Conservation (phyloP, 2,329 filamentous ascomycete species). For the Cercospora brassicicola region DNA sequence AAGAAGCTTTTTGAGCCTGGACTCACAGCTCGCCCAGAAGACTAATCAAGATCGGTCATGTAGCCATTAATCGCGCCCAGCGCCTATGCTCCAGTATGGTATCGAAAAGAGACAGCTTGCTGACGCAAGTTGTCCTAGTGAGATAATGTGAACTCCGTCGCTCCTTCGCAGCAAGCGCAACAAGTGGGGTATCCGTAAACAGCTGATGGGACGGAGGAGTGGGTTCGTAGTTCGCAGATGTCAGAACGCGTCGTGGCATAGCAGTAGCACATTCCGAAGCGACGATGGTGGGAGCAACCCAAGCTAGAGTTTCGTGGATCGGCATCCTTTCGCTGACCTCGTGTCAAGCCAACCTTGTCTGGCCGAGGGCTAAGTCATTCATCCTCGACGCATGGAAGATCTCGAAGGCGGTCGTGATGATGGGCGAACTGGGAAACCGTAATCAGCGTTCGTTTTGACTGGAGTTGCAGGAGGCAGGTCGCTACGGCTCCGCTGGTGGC, state of each 20-base stretch:
- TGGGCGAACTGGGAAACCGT: conserved; percentile 17
- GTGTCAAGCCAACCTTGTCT: neutral
- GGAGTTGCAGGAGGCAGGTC: conserved; percentile 23
- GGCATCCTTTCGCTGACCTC: neutral
- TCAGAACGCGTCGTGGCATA: neutral
- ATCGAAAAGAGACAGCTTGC: conserved; percentile 9
- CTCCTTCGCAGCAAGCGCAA: conserved; percentile 16
- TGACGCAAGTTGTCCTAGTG: conserved; percentile 5
- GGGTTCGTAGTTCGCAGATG: neutral
- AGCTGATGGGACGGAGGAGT: neutral
- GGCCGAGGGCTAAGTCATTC: neutral
- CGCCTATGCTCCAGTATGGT: conserved; percentile 5
- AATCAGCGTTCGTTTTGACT: conserved; percentile 24
- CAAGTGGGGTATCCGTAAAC: conserved; percentile 20
- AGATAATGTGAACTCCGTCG: conserved; percentile 13
- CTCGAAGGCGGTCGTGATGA: conserved; percentile 15
- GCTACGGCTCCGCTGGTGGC: conserved; percentile 27
- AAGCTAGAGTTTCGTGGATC: neutral
- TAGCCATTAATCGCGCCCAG: conserved; percentile 8
- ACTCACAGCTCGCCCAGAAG: neutral
- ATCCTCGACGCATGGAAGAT: neutral
- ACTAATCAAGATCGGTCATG: conserved; percentile 9
- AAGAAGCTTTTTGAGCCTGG: conserved; percentile 5
- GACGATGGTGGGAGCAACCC: neutral
- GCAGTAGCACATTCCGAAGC: neutral